phyloP scores from a whole-genome alignment of 2,329 filamentous ascomycete genomes.

The Aureobasidium mangrovei region DNA sequence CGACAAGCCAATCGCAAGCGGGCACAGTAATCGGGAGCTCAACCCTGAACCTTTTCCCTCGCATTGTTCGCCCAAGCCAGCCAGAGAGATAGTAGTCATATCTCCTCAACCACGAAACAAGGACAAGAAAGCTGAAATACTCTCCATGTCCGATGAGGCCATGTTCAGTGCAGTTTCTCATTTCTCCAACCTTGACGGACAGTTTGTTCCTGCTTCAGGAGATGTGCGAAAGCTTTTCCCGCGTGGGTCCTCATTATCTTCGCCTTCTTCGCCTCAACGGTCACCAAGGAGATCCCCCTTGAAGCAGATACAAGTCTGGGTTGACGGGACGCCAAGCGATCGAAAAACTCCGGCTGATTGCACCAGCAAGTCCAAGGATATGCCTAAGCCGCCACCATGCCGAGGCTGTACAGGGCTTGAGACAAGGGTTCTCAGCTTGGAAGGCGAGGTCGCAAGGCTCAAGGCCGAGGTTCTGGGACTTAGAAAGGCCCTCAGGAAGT shows the following conservation, averaged over 20 bases:
- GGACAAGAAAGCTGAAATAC: background rate
- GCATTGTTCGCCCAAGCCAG: background rate
- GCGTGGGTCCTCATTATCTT: background rate
- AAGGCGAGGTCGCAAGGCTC: constrained; percentile 13
- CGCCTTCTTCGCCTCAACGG: constrained; percentile 1
- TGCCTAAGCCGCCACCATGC: background rate
- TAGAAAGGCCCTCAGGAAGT: constrained; percentile 14
- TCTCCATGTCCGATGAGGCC: constrained; percentile 11
- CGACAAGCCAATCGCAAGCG: background rate
- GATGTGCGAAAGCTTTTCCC: constrained; percentile 5
- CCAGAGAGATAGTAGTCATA: background rate
- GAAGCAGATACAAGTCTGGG: background rate
- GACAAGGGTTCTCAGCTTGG: constrained; percentile 1
- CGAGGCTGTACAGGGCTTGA: background rate
- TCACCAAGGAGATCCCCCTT: background rate
- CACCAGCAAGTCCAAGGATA: background rate
- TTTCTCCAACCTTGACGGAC: constrained; percentile 6
- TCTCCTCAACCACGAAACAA: background rate
- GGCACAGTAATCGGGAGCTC: background rate
- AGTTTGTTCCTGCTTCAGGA: constrained; percentile 3
- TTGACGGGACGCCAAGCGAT: background rate
- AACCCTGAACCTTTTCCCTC: background rate
- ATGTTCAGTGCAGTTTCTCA: constrained; percentile 10
- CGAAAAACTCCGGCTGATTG: background rate
- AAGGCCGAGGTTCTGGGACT: constrained; percentile 15